A percentile compares a stretch with the other conserved stretches of the same genome.
Conservation (phyloP, 179 eudicot genomes). For the Beta lomatogona region DNA sequence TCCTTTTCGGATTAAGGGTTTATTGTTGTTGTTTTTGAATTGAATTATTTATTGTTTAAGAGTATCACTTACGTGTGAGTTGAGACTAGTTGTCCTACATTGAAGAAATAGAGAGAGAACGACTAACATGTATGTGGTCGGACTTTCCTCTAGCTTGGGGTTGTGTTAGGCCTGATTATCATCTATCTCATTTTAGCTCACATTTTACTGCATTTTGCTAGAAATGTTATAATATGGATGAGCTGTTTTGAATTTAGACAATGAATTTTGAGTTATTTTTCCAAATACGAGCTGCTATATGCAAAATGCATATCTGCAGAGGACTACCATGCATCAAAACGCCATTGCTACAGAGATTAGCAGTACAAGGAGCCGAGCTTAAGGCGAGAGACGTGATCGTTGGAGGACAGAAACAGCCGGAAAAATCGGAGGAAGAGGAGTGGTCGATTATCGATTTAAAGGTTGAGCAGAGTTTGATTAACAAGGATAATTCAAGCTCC, state of each 20-base stretch:
- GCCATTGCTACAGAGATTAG: constrained; percentile 83
- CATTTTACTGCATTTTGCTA: too few species aligned
- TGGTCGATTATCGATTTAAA: constrained; percentile 85
- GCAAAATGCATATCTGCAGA: constrained; percentile 85
- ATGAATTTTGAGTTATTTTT: not conserved
- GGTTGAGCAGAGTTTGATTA: constrained; percentile 47
- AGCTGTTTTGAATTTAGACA: too few species aligned
- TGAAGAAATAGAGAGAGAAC: too few species aligned
- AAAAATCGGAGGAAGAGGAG: constrained; percentile 51
- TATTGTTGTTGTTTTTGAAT: too few species aligned
- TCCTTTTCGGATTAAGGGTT: not conserved
- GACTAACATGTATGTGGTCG: too few species aligned
- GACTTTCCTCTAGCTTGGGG: too few species aligned
- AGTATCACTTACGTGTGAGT: too few species aligned
- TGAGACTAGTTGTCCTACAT: too few species aligned
- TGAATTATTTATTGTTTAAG: too few species aligned
- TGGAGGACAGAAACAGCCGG: constrained; percentile 35
- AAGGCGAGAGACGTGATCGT: constrained; percentile 59
- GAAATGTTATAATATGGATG: too few species aligned
- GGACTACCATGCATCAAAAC: constrained; percentile 82
- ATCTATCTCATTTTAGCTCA: too few species aligned
- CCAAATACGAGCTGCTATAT: constrained; percentile 62
- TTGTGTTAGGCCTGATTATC: too few species aligned
- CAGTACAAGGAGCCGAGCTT: constrained; percentile 82
- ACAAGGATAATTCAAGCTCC: constrained; percentile 41